Evolutionary conservation across 192 early-diverging fungal species (phyloP), one percentile per base, ranked within the genome.

Genomic region (Dispira simplex): DNA sequence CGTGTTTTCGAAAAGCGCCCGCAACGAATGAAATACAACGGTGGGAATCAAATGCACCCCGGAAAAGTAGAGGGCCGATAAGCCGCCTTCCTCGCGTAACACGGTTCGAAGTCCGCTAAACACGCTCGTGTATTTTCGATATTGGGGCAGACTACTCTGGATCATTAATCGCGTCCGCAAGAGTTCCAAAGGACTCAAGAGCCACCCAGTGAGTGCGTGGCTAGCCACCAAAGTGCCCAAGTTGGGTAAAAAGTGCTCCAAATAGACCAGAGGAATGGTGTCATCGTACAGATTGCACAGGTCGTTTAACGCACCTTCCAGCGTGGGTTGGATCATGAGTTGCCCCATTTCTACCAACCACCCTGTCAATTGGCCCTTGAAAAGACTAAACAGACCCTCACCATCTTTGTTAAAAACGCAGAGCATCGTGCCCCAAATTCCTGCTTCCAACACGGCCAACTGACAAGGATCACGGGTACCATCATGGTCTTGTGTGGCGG

Each of bases 281-380:
- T 91, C 90, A 59, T 96, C 96, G 65, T 89, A 90, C n/a, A 95
- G 78, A 62, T 84, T 91, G 58, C 96, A 89, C 21, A 81, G 74
- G 66, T 97, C 96, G 73, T 97, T 96, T 49, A 97, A 66, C 20
- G 76, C 68, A 14, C 89, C 89, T 67, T 98, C 95, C 46, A 96
- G 67, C 11, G 85, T 81, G 18, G 94, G 93, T 66, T 94, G 92
- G 32, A 91, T 58, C 39, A 89, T 74, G 25, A 85, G 67, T 62
- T 85, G 85, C 46, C 85, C 65, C 62, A 88, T 81, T 47, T 87
- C 82, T 67, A 87, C 89, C 3, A 80, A 10, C 85, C 91, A 93
- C 47, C 81, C 79, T 8, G 90, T 85, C 26, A 88, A 82, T 62
- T 91, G 83, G 0, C 92, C 90, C 73, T 75, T 75, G 63, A 75